Evolutionary conservation across 2,329 filamentous ascomycete species (phyloP).

Genomic region (Thermoascus crustaceus): DNA sequence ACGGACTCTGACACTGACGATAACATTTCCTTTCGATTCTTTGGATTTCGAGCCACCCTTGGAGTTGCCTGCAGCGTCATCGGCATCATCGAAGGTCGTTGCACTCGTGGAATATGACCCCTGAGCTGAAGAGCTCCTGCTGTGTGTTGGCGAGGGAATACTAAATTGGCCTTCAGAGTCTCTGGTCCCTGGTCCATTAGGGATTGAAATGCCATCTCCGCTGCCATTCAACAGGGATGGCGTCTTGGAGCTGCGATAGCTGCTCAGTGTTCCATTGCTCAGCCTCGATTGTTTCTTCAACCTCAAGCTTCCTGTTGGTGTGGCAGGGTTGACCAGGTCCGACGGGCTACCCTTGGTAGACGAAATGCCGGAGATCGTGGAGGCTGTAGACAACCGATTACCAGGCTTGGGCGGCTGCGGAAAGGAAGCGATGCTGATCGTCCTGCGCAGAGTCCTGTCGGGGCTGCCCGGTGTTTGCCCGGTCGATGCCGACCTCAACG

Average conservation of each 20-base stretch:
- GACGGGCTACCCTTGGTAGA: constrained; percentile 15
- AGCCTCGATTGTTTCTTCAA: constrained; percentile 50
- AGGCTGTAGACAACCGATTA: constrained; percentile 54
- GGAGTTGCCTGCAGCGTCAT: constrained; percentile 42
- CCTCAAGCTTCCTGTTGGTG: constrained; percentile 32
- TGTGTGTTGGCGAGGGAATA: constrained; percentile 74
- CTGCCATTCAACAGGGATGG: constrained; percentile 73
- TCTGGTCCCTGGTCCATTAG: constrained; percentile 51
- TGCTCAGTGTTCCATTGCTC: constrained; percentile 46
- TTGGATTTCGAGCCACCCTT: constrained; percentile 35
- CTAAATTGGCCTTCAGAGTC: constrained; percentile 69
- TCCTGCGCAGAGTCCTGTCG: constrained; percentile 69
- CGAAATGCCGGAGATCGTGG: constrained; percentile 32
- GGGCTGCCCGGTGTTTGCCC: constrained; percentile 46
- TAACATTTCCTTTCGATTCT: constrained; percentile 85
- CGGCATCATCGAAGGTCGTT: constrained; percentile 76
- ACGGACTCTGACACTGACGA: constrained; percentile 89
- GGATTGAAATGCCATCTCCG: constrained; percentile 66
- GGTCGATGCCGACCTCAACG: constrained; percentile 48
- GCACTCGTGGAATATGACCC: constrained; percentile 87
- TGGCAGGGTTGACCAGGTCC: constrained; percentile 40
- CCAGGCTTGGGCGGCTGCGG: constrained; percentile 74
- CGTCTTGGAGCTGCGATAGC: constrained; percentile 45
- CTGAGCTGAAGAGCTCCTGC: constrained; percentile 83
- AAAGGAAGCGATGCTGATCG: constrained; percentile 88